Evolutionary conservation across 768 basidiomycete genomes (phyloP), one percentile per base, ranked within the genome.

Genomic region (Amanita molliuscula): DNA sequence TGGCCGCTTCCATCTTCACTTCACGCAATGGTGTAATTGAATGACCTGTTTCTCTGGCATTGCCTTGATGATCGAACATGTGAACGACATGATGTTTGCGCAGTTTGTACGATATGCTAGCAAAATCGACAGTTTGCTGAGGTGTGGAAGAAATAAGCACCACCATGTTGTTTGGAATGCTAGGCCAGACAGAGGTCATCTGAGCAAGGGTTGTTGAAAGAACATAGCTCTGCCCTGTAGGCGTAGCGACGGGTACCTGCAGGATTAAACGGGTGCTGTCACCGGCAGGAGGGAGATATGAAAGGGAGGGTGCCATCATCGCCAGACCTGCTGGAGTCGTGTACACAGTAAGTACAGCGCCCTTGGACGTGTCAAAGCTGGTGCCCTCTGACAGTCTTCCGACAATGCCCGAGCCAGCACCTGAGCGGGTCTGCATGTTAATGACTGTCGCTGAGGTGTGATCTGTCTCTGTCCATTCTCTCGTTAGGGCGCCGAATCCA

Each of bases 1-100:
- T 53, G 21, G 62, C 48, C 50, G 54, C 54, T 36, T 63, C 50
- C 18, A 63, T 55, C 1, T 63, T 58, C 20, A 67, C 66, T 0
- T 62, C 53, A 4, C 65, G 55, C 13, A 73, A 57, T 2, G 74
- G 71, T 23, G 65, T 57, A 33, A 80, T 65, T 29, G 71, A 59
- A 48, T 81, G 76, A 2, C 86, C 80, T 29, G 78, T 68, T 66
- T 98, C 92, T 21, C 95, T 82, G 29, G 82, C 73, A 28, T 81
- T 74, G 53, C 80, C 79, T 60, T 88, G 75, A 57, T 95, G 88
- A 65, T 98, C 93, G 61, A 98, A 93, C 36, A 97, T 68, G 63
- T 97, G 92, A 49, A 93, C 75, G 50, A 88, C 81, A 64, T 95
- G 89, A 36, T 69, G 75, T 16, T 68, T 62, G 13, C 74, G 72